Conservation (phyloP, 306 rosid species). For the Mucuna pruriens region DNA sequence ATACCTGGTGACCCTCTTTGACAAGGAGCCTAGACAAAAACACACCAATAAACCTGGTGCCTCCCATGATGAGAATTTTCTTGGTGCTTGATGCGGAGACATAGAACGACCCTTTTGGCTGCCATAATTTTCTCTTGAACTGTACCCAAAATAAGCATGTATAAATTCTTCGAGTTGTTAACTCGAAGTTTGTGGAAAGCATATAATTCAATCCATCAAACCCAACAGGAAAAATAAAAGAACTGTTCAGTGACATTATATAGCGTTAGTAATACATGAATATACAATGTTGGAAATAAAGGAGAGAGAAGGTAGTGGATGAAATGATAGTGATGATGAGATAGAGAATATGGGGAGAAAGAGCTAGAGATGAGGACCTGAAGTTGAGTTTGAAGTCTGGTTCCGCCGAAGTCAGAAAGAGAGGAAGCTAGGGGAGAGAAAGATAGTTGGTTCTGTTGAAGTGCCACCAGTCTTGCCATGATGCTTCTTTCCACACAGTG, state of each 20-base stretch:
- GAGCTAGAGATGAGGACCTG: slow-evolving; percentile 59
- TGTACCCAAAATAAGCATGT: slow-evolving; percentile 39
- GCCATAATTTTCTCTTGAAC: slow-evolving; percentile 67
- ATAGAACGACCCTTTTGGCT: slow-evolving; percentile 63
- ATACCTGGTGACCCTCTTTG: slow-evolving; percentile 95
- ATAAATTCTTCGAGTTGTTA: no score
- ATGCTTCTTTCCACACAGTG: slow-evolving; percentile 41
- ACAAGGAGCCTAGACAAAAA: slow-evolving; percentile 95
- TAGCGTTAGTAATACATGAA: background rate
- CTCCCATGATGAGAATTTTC: slow-evolving; percentile 97
- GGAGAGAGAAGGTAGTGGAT: background rate
- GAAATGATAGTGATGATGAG: background rate
- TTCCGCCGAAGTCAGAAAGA: slow-evolving; percentile 79
- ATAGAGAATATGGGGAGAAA: background rate
- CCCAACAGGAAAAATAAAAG: background rate
- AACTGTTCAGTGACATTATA: background rate
- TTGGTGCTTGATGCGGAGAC: slow-evolving; percentile 79
- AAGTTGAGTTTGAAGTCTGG: slow-evolving; percentile 69
- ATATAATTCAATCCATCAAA: no score
- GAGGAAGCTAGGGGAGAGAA: slow-evolving; percentile 87
- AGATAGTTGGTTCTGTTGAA: slow-evolving; percentile 68
- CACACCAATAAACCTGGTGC: slow-evolving; percentile 89
- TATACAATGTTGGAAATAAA: background rate
- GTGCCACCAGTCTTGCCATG: slow-evolving; percentile 77
- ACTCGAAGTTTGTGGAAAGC: no score